Base-by-base conservation (phyloP, 2,329 filamentous ascomycete genomes). In the Chaetomium globosum region DNA sequence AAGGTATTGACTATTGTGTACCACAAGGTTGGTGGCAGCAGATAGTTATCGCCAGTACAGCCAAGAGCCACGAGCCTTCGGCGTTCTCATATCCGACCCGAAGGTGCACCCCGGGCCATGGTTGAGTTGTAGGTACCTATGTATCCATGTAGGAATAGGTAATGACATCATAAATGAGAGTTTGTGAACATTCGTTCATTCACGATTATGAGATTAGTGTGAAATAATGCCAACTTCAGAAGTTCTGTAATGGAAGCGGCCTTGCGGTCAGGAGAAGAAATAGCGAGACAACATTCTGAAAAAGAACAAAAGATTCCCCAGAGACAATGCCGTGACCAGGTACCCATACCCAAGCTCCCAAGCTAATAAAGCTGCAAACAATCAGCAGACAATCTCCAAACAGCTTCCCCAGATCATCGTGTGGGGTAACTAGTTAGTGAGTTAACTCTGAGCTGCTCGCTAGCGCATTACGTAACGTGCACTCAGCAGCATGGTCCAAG, bases 391-490 rank as follows among this genome's bases (percentile, higher is more conserved):
- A 36, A 36, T 36, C 33, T 43, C 39, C 39, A 43, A 43, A 43
- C 5, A 57, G 21, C 30, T 59, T 52, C 30, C 48, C 58, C 30
- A 43, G 58, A 59, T 26, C 30, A 28, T 39, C 6, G 4, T 49
- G 49, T 31, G 28, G 62, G 39, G 36, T n/a, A n/a, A n/a, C n/a
- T n/a, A n/a, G n/a, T n/a, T n/a, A n/a, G n/a, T n/a, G n/a, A n/a
- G n/a, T n/a, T n/a, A n/a, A n/a, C n/a, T n/a, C 10, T 31, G 4
- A n/a, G 10, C 16, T 39, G 48, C 56, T 9, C 28, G 33, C 56
- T n/a, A 43, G 39, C 39, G 39, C 39, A 56, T 61, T 62, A 65
- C 48, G 48, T 62, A 62, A 62, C 5, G 7, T 13, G 13, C 26
- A 26, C 26, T 26, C 26, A 31, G n/a, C 13, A 39, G 26, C 21